Conservation (phyloP, 768 basidiomycete genomes). For the Lactarius vividus region DNA sequence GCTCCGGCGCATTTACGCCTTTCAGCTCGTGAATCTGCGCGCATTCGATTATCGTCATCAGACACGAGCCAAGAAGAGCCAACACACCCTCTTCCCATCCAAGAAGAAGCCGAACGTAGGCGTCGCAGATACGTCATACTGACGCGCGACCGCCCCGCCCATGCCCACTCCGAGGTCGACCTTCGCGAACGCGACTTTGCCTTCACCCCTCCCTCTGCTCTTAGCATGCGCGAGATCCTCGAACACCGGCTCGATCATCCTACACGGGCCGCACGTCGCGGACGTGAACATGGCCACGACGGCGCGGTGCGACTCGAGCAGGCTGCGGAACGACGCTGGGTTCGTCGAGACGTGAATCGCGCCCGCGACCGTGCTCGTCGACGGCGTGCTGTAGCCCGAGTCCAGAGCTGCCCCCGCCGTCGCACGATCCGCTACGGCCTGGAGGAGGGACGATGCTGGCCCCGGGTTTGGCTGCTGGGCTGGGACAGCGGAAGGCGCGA, state of each 20-base stretch:
- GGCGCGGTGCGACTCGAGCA: slow-evolving; percentile 64
- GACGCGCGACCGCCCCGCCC: slow-evolving; percentile 55
- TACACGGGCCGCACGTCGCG: slow-evolving; percentile 72
- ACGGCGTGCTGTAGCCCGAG: slow-evolving; percentile 35
- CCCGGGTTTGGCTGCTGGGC: slow-evolving; percentile 37
- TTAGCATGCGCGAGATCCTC: slow-evolving; percentile 72
- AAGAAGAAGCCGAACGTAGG: slow-evolving; percentile 91
- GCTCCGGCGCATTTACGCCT: slow-evolving; percentile 66
- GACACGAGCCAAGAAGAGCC: neutral
- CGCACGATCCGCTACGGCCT: slow-evolving; percentile 55
- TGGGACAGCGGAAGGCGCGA: slow-evolving; percentile 36
- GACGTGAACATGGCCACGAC: slow-evolving; percentile 83
- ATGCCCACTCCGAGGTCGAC: slow-evolving; percentile 75
- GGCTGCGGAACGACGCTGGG: slow-evolving; percentile 62
- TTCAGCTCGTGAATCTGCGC: slow-evolving; percentile 64
- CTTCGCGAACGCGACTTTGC: slow-evolving; percentile 74
- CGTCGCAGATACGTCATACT: slow-evolving; percentile 70
- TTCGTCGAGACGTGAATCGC: slow-evolving; percentile 76
- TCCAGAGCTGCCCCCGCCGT: slow-evolving; percentile 32
- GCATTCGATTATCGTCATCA: neutral
- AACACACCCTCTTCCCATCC: slow-evolving; percentile 62
- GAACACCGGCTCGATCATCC: slow-evolving; percentile 80
- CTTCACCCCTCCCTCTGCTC: slow-evolving; percentile 32
- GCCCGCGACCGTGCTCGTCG: slow-evolving; percentile 51
- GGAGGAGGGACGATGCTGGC: slow-evolving; percentile 52